Base-by-base conservation (phyloP, 306 rosid species). In the Glycine tomentella region DNA sequence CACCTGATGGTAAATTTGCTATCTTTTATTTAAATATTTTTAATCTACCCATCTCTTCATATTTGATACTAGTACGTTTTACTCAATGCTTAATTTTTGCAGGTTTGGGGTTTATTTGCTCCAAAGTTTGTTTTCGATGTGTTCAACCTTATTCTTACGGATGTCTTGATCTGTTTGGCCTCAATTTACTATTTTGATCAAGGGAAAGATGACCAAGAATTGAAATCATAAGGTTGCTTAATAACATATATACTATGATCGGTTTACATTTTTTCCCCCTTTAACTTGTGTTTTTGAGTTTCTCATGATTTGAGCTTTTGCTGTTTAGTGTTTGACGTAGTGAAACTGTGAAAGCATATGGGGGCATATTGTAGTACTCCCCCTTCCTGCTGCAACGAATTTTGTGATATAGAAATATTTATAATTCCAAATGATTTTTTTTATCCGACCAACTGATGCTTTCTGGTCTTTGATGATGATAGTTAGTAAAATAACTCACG, bases 31-130 rank as follows among this genome's bases (percentile, higher is more conserved):
- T 48, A 3, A 64, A 64, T 6, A 25, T 20, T 59, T n/a, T 74
- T 75, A 8, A n/a, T 25, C 3, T 5, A 50, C 51, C 63, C 9
- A 42, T 77, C n/a, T 72, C 57, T 55, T 64, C 66, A 5, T 69
- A 33, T 62, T 74, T 71, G 67, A 55, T 75, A 80, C 74, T 42
- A 69, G 44, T 16, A 42, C 36, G 67, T 40, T 58, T 52, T 20
- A 78, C 31, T 81, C 9, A 44, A 48, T 53, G 63, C 67, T 61
- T 66, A 16, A 38, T 69, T 55, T 72, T 82, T 77, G 89, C 91
- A 95, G 99, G 99, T 93, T 31, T 95, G 99, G 99, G 99, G 98
- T 49, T 88, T 95, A 85, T 95, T 95, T 86, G 98, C 99, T 74
- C 99, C 99, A 0, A 95, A 95, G 90, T 95, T 90, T 81, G 97